These are phyloP conservation scores for Blastocrithidia nonstop DNA, from an alignment of 208 protist genomes.

Conservation along the genomic window DNA sequence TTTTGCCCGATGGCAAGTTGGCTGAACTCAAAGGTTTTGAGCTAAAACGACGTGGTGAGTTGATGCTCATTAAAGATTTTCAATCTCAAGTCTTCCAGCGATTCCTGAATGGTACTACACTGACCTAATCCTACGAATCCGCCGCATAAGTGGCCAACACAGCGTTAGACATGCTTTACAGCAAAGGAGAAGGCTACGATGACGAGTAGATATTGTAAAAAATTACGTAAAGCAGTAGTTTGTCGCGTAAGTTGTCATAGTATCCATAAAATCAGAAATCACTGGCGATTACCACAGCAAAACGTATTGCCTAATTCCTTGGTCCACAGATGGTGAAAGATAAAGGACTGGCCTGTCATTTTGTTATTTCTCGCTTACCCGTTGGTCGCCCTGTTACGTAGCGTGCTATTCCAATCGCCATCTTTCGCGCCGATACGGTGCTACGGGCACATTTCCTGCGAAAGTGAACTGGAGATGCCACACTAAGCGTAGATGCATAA, in stretches of 20 bases:
- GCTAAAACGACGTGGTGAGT: conserved; percentile 99
- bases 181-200: conserved; percentile 79
- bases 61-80: conserved; percentile 99
- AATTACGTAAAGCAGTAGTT: conserved; percentile 95
- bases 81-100: conserved; percentile 92
- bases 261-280: conserved; percentile 97
- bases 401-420: conserved; percentile 93
- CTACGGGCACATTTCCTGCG: conserved; percentile 85
- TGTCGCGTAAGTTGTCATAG: conserved; percentile 91
- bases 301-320: conserved; percentile 96
- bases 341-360: conserved; percentile 93
- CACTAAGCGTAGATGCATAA: conserved; percentile 30
- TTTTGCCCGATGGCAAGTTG: conserved; percentile 93
- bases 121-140: conserved; percentile 92
- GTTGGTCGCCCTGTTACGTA: conserved; percentile 92
- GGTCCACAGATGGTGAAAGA: conserved; percentile 97
- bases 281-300: conserved; percentile 95
- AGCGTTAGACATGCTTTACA: conserved; percentile 95
- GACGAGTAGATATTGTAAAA: conserved; percentile 95
- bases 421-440: conserved; percentile 92
- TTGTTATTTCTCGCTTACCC: conserved; percentile 96
- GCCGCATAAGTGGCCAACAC: conserved; percentile 93
- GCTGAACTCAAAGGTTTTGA: conserved; percentile 99
- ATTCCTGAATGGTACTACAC: conserved; percentile 93
- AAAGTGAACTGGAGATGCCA: conserved; percentile 88